A percentile compares a stretch with the other conserved stretches of the same genome.
These are phyloP conservation scores for Brassica rapa DNA, from an alignment of 345 rosid genomes.

Conservation along the genomic window DNA sequence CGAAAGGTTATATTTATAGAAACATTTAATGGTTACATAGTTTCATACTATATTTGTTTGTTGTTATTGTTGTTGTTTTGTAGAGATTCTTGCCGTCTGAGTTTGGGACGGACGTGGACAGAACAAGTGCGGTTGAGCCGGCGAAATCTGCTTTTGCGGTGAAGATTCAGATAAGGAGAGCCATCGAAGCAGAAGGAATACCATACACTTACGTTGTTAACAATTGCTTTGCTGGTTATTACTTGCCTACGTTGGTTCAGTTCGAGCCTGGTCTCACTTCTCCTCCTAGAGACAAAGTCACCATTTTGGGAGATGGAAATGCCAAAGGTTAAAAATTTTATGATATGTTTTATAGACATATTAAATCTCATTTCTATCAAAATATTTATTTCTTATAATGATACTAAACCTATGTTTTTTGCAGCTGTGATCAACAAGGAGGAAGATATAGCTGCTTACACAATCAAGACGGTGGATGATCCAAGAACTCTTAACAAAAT, in stretches of 20 bases:
- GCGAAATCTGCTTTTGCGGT: constrained; percentile 45
- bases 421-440: constrained; percentile 61
- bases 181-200: constrained; percentile 57
- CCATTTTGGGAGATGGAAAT: constrained; percentile 61
- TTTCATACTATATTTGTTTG: constrained; percentile 9
- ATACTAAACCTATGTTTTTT: not conserved
- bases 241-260: constrained; percentile 51
- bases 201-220: constrained; percentile 56
- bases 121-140: constrained; percentile 55
- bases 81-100: constrained; percentile 78
- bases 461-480: constrained; percentile 61
- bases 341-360: not conserved
- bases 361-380: not conserved
- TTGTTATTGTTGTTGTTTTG: not conserved
- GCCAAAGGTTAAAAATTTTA: constrained; percentile 42
- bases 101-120: constrained; percentile 66
- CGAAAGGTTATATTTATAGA: not conserved
- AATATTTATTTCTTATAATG: not conserved
- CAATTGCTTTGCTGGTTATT: constrained; percentile 55
- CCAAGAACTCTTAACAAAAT: constrained; percentile 62
- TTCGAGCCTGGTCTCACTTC: constrained; percentile 45
- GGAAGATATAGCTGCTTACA: constrained; percentile 55
- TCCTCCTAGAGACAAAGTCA: constrained; percentile 67
- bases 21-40: not conserved
- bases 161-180: constrained; percentile 56